Evolutionary conservation across 2,329 filamentous ascomycete genomes (phyloP), one percentile per base, ranked within the genome.

Genomic region (Onygena corvina): DNA sequence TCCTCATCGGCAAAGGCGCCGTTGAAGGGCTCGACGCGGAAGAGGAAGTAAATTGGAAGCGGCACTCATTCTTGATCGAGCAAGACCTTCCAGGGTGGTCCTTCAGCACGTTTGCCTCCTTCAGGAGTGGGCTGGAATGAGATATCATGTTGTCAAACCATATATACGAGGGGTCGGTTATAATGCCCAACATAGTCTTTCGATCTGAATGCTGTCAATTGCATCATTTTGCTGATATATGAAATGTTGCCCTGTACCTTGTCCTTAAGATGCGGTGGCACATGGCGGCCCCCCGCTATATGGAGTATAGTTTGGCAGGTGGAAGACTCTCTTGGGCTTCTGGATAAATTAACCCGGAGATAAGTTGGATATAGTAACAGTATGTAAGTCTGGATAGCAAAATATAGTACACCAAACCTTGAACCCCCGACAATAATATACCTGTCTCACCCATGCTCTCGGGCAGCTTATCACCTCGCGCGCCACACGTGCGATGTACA

Each of bases 11-110:
- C 42, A 20, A 46, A 46, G 14, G 25, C 45, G 14, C 30, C 46
- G 20, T 47, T 46, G 11, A 51, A 50, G 44, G 44, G 34, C 6
- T 50, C 54, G 9, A 34, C 51, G 7, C 50, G 54, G 46, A 54
- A 48, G 27, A 47, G 54, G 44, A 54, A 53, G 40, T 56, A 52
- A 35, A 34, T 18, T 4, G 34, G 14, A 38, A 20, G 4, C 34
- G 3, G 11, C n/a, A 21, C n/a, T 40, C 20, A 2, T 23, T 23
- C n/a, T 23, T 21, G 11, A 25, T 12, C 36, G 36, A 21, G 18
- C 36, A 20, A 40, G n/a, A 23, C 36, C 36, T 9, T 23, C 16
- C 36, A 14, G 20, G 36, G 20, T 21, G 20, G 36, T 21, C 36
- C 21, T 40, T 21, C 7, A 40, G 36, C 11, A 40, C 20, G 8